Percentiles rank a stretch among this genome's conserved stretches.
phyloP scores from a whole-genome alignment of 1,139 yeast species.

The Hyphopichia fennica region DNA sequence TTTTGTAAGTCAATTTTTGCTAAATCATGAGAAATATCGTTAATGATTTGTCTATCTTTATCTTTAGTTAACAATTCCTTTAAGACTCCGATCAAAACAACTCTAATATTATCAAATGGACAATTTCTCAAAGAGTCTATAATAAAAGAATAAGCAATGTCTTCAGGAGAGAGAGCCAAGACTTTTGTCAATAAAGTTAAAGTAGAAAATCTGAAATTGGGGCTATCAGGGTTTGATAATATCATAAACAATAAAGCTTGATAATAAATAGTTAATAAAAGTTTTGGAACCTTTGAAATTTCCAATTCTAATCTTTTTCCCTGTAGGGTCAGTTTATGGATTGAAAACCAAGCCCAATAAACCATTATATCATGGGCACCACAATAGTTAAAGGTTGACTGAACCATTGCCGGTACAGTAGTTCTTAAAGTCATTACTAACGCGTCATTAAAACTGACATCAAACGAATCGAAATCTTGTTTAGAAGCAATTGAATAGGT shows the following conservation, averaged over 20 bases:
- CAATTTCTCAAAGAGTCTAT: conserved; percentile 66
- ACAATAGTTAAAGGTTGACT: conserved; percentile 20
- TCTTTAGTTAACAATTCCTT: conserved; percentile 55
- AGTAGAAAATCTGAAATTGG: conserved; percentile 26
- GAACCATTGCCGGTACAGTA: conserved; percentile 39
- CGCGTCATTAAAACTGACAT: conserved; percentile 33
- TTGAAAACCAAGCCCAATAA: conserved; percentile 44
- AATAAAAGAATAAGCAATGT: conserved; percentile 58
- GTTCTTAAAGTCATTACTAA: conserved; percentile 32
- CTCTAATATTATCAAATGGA: conserved; percentile 62
- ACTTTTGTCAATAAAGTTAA: conserved; percentile 56
- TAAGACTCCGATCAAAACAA: conserved; percentile 62
- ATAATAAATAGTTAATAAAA: conserved; percentile 30
- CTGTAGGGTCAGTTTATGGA: conserved; percentile 21
- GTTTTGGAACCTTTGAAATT: conserved; percentile 30
- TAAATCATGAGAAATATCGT: conserved; percentile 7
- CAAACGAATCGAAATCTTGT: conserved; percentile 14
- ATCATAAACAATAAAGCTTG: conserved; percentile 32
- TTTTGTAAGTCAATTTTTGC: conserved; percentile 2
- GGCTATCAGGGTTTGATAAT: conserved; percentile 11
- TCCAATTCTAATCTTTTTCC: conserved; percentile 26
- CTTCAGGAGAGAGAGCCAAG: conserved; percentile 57
- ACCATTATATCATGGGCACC: conserved; percentile 30
- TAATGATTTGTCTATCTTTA: conserved; percentile 8
- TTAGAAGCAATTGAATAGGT: conserved; percentile 21